A percentile compares a stretch with the other conserved stretches of the same genome.
phyloP scores from a whole-genome alignment of 306 rosid genomes.

The Trifolium repens region DNA sequence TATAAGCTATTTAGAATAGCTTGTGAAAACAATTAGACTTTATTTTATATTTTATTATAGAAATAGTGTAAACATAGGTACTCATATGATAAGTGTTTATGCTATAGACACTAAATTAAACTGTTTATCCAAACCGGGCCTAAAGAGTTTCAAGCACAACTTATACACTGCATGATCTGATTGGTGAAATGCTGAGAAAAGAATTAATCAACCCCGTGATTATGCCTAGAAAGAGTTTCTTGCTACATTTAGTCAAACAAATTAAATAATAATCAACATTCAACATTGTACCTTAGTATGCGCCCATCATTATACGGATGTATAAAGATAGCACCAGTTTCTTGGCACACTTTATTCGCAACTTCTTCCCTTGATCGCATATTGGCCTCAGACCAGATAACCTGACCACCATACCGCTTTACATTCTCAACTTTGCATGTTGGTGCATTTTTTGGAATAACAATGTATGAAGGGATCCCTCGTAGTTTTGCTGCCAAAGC shows the following conservation, averaged over 20 bases:
- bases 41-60: not conserved
- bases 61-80: not conserved
- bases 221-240: conserved; percentile 13
- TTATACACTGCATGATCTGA: conserved; percentile 32
- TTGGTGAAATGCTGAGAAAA: conserved; percentile 10
- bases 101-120: not conserved
- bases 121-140: not conserved
- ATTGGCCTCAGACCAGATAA: conserved; percentile 72
- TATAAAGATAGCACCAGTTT: conserved; percentile 80
- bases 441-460: conserved; percentile 82
- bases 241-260: conserved; percentile 1
- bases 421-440: conserved; percentile 89
- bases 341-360: conserved; percentile 67
- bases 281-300: conserved; percentile 64
- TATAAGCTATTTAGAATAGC: not conserved
- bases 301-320: conserved; percentile 86
- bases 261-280: conserved; percentile 2
- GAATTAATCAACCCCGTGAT: conserved; percentile 1
- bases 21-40: not conserved
- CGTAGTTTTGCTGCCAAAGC: conserved; percentile 93
- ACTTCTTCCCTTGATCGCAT: conserved; percentile 70
- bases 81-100: not conserved
- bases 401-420: conserved; percentile 76
- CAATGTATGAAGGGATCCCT: conserved; percentile 82
- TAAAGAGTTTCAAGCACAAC: not conserved